Percentiles rank a stretch among this genome's conserved stretches.
phyloP scores from a whole-genome alignment of 345 rosid genomes.

The Excoecaria cochinchinensis region DNA sequence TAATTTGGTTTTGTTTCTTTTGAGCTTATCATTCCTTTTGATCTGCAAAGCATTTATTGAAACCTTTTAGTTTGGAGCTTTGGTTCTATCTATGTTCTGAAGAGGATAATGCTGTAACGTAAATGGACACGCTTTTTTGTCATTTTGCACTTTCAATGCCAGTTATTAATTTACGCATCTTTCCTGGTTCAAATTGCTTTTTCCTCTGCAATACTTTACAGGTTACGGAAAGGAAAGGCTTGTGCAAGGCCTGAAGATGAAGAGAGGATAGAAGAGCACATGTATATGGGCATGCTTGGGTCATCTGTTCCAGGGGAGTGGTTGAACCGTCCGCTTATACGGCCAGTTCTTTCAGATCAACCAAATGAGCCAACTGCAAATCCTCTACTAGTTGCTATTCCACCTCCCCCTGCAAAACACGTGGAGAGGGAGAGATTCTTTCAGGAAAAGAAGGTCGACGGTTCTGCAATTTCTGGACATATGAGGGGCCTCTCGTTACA shows the following conservation, averaged over 20 bases:
- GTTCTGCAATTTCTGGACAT: slow-evolving; percentile 54
- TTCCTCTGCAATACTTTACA: slow-evolving; percentile 29
- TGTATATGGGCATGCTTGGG: slow-evolving; percentile 48
- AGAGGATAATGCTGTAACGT: neutral
- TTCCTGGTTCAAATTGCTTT: slow-evolving; percentile 12
- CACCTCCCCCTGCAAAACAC: slow-evolving; percentile 95
- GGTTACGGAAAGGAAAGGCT: slow-evolving; percentile 86
- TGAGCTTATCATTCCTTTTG: neutral
- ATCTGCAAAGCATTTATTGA: neutral
- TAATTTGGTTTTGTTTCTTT: neutral
- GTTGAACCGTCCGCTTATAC: slow-evolving; percentile 77
- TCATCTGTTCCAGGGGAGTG: slow-evolving; percentile 50
- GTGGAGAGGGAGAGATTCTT: slow-evolving; percentile 89
- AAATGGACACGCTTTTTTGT: neutral
- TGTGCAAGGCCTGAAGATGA: slow-evolving; percentile 84
- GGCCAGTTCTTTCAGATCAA: slow-evolving; percentile 51
- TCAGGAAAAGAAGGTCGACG: slow-evolving; percentile 73
- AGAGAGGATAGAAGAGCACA: slow-evolving; percentile 35
- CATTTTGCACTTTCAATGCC: neutral
- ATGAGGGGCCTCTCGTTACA: slow-evolving; percentile 76
- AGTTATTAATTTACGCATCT: neutral
- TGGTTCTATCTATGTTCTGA: neutral
- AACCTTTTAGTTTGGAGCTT: neutral
- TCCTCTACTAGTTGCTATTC: slow-evolving; percentile 56
- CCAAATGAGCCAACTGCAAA: slow-evolving; percentile 38